A percentile compares a stretch with the other conserved stretches of the same genome.
Evolutionary conservation across 2,329 filamentous ascomycete species (phyloP).

Genomic region (Penicillium olsonii): DNA sequence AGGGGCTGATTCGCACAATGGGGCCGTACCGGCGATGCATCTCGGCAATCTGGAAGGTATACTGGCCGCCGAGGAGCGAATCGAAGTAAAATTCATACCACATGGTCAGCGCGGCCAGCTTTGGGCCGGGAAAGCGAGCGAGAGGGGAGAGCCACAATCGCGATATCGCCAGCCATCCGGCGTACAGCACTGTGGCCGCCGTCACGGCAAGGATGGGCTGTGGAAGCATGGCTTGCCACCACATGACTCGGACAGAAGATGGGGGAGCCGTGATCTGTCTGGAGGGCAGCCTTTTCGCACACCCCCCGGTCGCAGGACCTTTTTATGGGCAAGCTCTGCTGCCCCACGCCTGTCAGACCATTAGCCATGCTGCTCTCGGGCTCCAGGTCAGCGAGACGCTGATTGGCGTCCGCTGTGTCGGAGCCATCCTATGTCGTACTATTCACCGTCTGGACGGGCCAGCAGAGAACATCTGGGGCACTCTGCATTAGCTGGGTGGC

Average conservation of each 20-base stretch:
- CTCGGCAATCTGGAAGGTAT: conserved; percentile 23
- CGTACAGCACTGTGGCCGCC: not conserved
- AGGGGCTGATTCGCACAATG: conserved; percentile 23
- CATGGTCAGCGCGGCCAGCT: conserved; percentile 24
- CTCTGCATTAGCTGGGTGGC: not conserved
- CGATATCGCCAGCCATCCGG: conserved; percentile 9
- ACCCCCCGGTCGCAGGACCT: not conserved
- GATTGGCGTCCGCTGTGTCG: conserved; percentile 4
- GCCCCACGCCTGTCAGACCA: not conserved
- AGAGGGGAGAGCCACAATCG: conserved; percentile 24
- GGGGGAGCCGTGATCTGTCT: too few species aligned
- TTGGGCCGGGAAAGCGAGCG: conserved; percentile 26
- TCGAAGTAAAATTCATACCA: conserved; percentile 30
- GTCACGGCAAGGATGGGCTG: conserved; percentile 5
- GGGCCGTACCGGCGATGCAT: conserved; percentile 28
- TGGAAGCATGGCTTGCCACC: conserved; percentile 1
- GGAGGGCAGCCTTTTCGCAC: not conserved
- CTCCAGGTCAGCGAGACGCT: not conserved
- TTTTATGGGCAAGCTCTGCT: not conserved
- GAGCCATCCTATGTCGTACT: not conserved
- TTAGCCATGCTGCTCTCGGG: not conserved
- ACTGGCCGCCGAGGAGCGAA: conserved; percentile 17
- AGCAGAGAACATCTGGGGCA: not conserved
- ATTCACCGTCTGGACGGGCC: not conserved
- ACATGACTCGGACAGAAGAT: not conserved